A percentile compares a stretch with the other conserved stretches of the same genome.
These are phyloP conservation scores for Macadamia tetraphylla DNA, from an alignment of 164 flowering plant species.

Conservation along the genomic window DNA sequence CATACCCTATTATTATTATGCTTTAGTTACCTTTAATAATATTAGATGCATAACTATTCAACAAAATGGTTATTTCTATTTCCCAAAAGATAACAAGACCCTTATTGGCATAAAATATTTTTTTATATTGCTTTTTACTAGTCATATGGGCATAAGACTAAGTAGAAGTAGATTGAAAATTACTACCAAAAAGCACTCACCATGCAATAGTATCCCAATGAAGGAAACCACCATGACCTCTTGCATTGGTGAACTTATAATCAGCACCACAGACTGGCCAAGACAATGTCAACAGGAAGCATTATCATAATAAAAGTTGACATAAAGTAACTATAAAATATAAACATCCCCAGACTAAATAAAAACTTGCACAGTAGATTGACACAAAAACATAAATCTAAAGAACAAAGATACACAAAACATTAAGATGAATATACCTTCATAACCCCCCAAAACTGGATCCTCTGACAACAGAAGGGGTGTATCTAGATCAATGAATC, in stretches of 20 bases:
- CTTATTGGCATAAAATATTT: not conserved
- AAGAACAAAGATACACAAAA: not conserved
- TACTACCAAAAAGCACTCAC: conserved; percentile 18
- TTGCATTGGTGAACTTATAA: conserved; percentile 68
- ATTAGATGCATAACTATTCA: not conserved
- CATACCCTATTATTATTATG: no score
- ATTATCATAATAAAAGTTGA: not conserved
- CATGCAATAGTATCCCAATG: conserved; percentile 59
- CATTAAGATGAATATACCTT: conserved; percentile 43
- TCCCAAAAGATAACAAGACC: not conserved
- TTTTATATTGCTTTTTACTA: not conserved
- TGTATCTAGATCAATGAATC: conserved; percentile 85
- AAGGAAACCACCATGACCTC: conserved; percentile 85
- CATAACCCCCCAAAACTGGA: conserved; percentile 84
- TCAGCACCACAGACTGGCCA: conserved; percentile 61
- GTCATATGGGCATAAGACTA: no score
- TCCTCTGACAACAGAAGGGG: conserved; percentile 81
- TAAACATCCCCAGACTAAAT: not conserved
- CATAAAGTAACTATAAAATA: not conserved
- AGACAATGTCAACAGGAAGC: conserved; percentile 1
- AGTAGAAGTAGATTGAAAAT: no score
- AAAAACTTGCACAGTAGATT: not conserved
- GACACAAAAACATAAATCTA: not conserved
- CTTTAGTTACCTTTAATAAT: no score
- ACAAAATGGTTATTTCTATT: not conserved